Evolutionary conservation across 106 monocot genomes (phyloP).

Genomic region (Dioscorea dumetorum): DNA sequence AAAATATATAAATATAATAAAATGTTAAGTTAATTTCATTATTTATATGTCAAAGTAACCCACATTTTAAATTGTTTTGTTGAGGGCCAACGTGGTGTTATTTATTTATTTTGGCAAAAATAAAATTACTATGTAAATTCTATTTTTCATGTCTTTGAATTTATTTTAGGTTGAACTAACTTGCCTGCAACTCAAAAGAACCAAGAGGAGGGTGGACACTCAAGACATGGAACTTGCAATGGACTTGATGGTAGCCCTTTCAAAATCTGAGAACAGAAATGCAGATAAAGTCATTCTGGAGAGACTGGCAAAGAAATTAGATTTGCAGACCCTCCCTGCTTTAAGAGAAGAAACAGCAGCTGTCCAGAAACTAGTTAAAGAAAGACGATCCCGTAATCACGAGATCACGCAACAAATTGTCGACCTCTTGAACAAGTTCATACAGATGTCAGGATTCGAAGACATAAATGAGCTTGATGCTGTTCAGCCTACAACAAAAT

Average conservation of each 20-base stretch:
- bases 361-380: conserved; percentile 23
- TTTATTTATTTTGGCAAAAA: too few relatives aligned
- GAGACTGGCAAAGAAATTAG: conserved; percentile 31
- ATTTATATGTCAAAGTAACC: too few relatives aligned
- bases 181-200: conserved; percentile 42
- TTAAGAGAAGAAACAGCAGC: conserved; percentile 33
- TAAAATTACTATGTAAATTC: too few relatives aligned
- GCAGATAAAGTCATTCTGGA: conserved; percentile 31
- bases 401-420: conserved; percentile 33
- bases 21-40: too few relatives aligned
- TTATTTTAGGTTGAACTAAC: conserved; percentile 54
- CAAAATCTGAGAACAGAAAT: conserved; percentile 10
- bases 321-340: conserved; percentile 28
- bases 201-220: conserved; percentile 34
- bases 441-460: conserved; percentile 35
- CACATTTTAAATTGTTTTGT: too few relatives aligned
- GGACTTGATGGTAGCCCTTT: conserved; percentile 28
- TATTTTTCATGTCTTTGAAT: background rate
- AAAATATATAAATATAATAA: too few relatives aligned
- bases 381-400: conserved; percentile 6
- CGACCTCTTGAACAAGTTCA: conserved; percentile 34
- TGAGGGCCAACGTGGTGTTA: too few relatives aligned
- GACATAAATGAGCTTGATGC: conserved; percentile 19
- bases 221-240: conserved; percentile 32
- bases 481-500: conserved; percentile 9